Evolutionary conservation across 208 protist species (phyloP).

Genomic region (Porcisia deanei): DNA sequence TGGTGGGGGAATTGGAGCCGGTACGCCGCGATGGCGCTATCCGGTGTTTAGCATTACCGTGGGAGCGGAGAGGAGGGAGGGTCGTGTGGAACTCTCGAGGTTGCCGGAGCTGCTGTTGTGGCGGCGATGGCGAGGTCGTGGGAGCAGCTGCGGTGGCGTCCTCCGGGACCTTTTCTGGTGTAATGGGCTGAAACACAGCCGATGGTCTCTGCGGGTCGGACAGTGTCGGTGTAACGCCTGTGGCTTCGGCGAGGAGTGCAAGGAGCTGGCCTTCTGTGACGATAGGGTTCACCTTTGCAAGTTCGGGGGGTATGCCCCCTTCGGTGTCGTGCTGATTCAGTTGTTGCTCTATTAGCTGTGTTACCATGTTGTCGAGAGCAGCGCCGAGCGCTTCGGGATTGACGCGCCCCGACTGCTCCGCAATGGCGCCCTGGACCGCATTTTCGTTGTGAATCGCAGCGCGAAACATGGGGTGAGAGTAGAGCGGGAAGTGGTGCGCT

Average conservation of each 20-base stretch:
- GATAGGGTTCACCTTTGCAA: not conserved
- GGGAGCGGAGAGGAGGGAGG: not conserved
- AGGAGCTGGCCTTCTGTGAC: constrained; percentile 25
- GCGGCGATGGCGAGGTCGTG: not conserved
- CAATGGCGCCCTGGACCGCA: constrained; percentile 14
- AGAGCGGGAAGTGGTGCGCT: constrained; percentile 62
- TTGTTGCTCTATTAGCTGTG: constrained; percentile 41
- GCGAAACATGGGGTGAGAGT: constrained; percentile 72
- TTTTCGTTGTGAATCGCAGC: constrained; percentile 14
- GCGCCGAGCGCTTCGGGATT: constrained; percentile 23
- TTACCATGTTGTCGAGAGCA: constrained; percentile 48
- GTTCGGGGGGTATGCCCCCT: not conserved
- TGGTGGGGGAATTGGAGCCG: too few species aligned
- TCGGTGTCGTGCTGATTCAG: not conserved
- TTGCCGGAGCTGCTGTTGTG: not conserved
- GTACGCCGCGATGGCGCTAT: not conserved
- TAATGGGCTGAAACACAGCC: not conserved
- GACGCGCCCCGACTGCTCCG: constrained; percentile 4
- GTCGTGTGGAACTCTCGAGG: not conserved
- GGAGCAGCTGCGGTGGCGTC: not conserved
- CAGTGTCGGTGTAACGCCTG: not conserved
- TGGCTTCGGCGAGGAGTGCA: constrained; percentile 10
- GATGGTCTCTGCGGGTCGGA: not conserved
- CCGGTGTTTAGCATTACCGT: not conserved
- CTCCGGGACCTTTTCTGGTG: not conserved